phyloP scores from a whole-genome alignment of 1,284 basidiomycete genomes.

The Heterobasidion irregulare region DNA sequence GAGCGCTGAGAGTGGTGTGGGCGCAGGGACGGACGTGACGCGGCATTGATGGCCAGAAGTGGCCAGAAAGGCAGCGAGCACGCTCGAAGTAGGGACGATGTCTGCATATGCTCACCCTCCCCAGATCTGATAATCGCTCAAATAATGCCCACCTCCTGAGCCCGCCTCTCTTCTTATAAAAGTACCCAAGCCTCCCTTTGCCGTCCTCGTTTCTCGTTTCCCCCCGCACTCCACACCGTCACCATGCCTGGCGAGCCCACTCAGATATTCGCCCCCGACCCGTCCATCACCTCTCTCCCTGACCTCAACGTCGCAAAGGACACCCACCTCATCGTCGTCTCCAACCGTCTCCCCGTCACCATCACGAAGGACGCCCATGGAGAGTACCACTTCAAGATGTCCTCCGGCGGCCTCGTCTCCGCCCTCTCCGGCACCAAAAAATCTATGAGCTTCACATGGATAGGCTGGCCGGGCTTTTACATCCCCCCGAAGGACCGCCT shows the following conservation, averaged over 20 bases:
- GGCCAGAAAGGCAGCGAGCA: too few species aligned
- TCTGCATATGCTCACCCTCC: background rate
- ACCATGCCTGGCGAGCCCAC: background rate
- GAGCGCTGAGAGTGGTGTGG: too few species aligned
- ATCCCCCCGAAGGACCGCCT: conserved; percentile 85
- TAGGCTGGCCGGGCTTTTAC: conserved; percentile 87
- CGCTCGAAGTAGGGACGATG: background rate
- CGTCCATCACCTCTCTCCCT: conserved; percentile 12
- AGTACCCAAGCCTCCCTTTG: conserved; percentile 6
- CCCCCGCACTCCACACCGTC: background rate
- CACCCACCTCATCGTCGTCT: conserved; percentile 87
- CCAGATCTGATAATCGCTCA: background rate
- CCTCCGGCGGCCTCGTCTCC: conserved; percentile 89
- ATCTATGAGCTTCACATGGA: conserved; percentile 93
- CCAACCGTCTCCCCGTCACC: conserved; percentile 90
- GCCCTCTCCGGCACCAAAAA: conserved; percentile 95
- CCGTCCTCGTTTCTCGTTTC: conserved; percentile 17
- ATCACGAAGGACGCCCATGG: conserved; percentile 83
- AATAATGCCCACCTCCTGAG: background rate
- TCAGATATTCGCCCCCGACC: background rate
- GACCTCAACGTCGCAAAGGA: conserved; percentile 27
- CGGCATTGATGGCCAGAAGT: too few species aligned
- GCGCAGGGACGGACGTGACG: too few species aligned
- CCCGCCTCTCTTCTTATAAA: background rate
- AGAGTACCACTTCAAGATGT: conserved; percentile 96